phyloP scores from a whole-genome alignment of 305 asterid species.

The Solanum chacoense region DNA sequence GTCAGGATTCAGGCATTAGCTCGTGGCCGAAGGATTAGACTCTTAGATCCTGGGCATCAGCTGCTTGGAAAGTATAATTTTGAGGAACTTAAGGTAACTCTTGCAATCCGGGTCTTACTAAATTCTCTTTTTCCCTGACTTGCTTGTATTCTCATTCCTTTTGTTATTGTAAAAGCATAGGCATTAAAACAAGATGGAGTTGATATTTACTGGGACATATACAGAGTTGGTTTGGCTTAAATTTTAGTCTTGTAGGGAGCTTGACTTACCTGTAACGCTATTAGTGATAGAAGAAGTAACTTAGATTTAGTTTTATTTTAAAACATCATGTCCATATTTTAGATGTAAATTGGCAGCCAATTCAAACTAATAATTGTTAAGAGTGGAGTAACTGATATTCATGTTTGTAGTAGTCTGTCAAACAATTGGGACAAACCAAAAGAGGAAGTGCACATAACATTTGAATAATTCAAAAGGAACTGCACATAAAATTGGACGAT shows the following conservation, averaged over 20 bases:
- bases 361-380: background rate
- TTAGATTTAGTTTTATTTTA: background rate
- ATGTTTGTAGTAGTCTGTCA: background rate
- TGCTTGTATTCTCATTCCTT: background rate
- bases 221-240: background rate
- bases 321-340: background rate
- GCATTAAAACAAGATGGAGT: background rate
- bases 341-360: background rate
- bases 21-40: constrained; percentile 71
- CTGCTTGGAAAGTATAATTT: constrained; percentile 12
- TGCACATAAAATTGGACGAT: background rate
- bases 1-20: constrained; percentile 74
- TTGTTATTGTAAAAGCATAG: background rate
- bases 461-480: background rate
- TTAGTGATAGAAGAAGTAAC: background rate
- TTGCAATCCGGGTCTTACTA: background rate
- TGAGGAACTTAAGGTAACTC: constrained; percentile 30
- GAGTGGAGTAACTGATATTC: background rate
- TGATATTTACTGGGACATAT: background rate
- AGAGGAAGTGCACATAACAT: background rate
- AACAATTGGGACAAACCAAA: background rate
- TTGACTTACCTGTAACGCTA: background rate
- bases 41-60: constrained; percentile 24
- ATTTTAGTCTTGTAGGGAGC: background rate
- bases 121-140: background rate